Evolutionary conservation across 305 asterid species (phyloP).

Genomic region (Solanum chacoense): DNA sequence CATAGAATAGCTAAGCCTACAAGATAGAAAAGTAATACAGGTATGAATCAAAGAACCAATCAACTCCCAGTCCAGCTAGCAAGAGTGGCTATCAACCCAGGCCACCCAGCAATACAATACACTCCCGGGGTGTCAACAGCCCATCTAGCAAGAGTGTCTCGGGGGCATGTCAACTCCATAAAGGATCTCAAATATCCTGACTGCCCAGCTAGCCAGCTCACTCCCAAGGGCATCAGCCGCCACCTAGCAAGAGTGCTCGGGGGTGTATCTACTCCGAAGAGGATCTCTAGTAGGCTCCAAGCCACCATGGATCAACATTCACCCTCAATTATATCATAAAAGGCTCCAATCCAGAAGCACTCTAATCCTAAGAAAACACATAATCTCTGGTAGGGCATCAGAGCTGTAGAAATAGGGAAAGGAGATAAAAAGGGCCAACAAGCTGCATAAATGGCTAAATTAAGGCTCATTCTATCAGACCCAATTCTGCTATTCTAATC

Average conservation of each 20-base stretch:
- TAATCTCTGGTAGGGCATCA: not conserved
- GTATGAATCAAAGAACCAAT: not conserved
- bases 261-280: not conserved
- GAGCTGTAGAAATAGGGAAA: not conserved
- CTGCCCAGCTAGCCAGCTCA: not conserved
- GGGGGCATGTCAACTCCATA: not conserved
- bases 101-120: not conserved
- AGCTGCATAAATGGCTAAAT: not conserved
- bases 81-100: not conserved
- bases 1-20: not conserved
- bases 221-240: not conserved
- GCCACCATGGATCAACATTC: not conserved
- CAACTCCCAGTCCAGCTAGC: not conserved
- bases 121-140: not conserved
- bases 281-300: not conserved
- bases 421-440: not conserved
- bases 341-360: not conserved
- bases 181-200: not conserved
- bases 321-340: not conserved
- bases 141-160: not conserved
- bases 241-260: not conserved
- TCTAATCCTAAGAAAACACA: not conserved
- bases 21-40: not conserved
- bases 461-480: not conserved
- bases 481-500: too few species aligned